A percentile compares a stretch with the other conserved stretches of the same genome.
Evolutionary conservation across 371 early-diverging fungal genomes (phyloP).

Genomic region (Nosema granulosis): DNA sequence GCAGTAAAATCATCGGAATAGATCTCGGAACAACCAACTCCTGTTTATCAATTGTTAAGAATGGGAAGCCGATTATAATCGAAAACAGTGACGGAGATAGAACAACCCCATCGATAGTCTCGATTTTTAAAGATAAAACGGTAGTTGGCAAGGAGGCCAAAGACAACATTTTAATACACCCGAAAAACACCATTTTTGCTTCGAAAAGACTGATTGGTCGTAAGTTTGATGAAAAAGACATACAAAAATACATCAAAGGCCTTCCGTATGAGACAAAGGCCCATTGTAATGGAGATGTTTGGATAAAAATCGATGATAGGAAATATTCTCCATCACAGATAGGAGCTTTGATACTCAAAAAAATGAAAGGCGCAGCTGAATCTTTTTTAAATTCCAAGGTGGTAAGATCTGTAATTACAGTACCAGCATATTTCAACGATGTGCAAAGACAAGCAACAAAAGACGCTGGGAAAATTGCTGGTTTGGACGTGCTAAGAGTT

Average conservation of each 20-base stretch:
- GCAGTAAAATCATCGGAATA: no score
- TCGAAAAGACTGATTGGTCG: constrained; percentile 91
- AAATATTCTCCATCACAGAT: constrained; percentile 88
- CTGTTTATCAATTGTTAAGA: constrained; percentile 89
- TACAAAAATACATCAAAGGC: constrained; percentile 77
- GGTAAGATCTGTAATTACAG: constrained; percentile 84
- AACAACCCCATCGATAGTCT: constrained; percentile 92
- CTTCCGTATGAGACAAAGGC: constrained; percentile 81
- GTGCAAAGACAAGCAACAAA: constrained; percentile 96
- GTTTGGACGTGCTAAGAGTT: constrained; percentile 86
- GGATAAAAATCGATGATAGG: constrained; percentile 84
- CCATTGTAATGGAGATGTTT: constrained; percentile 89
- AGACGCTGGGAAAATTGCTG: constrained; percentile 89
- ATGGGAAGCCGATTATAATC: constrained; percentile 86
- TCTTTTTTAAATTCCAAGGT: constrained; percentile 68
- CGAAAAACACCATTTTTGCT: constrained; percentile 83
- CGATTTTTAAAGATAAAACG: constrained; percentile 68
- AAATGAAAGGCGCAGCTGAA: constrained; percentile 90
- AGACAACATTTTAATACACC: constrained; percentile 80
- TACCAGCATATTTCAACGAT: constrained; percentile 88
- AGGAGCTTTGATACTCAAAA: constrained; percentile 80
- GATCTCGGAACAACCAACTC: constrained; percentile 98
- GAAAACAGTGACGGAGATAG: constrained; percentile 88
- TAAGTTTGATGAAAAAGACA: constrained; percentile 76
- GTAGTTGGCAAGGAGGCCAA: constrained; percentile 90